Base-by-base conservation (phyloP, 2,329 filamentous ascomycete genomes). In the Hortaea werneckii region DNA sequence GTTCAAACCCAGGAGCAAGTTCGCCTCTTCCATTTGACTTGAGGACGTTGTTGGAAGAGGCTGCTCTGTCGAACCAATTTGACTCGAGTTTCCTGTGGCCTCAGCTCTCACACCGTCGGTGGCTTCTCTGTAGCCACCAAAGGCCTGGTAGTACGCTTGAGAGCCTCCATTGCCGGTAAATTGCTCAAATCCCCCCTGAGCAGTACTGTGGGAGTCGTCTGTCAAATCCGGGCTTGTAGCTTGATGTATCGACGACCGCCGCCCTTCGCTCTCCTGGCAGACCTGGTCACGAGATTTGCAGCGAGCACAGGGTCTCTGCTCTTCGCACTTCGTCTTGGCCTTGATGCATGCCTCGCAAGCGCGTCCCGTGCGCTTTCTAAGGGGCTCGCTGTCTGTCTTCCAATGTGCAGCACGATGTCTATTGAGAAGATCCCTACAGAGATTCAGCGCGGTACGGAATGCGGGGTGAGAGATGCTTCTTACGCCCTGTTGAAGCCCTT, bases 401-500 rank as follows among this genome's bases (percentile, higher is more conserved):
- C 52, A 45, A 38, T 58, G 55, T 12, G 56, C 53, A 6, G 52
- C 49, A 11, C 53, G 55, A 45, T 59, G 55, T 6, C 56, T 49
- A 27, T 59, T 59, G 12, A 59, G 48, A 35, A 59, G 37, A 37
- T 59, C 56, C 12, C 45, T 47, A 13, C 7, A 6, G 29, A 7
- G 8, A 30, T 10, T 41, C 40, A 41, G 28, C 27, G 34, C 5
- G 13, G 11, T 46, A n/a, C 29, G 28, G 9, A 28, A 10, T 39
- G 9, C n/a, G 32, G 32, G 32, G n/a, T 35, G 32, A 9, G n/a
- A 6, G 32, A 5, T 27, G 28, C 26, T n/a, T 28, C 45, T 5
- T 37, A 47, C 40, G 55, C 56, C 38, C 56, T 45, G 37, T 58
- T 58, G 49, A 58, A 59, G 20, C 56, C 55, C 46, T 59, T 59